Conservation (phyloP, 352 stramenopile genomes). For the Discostella stelligera region DNA sequence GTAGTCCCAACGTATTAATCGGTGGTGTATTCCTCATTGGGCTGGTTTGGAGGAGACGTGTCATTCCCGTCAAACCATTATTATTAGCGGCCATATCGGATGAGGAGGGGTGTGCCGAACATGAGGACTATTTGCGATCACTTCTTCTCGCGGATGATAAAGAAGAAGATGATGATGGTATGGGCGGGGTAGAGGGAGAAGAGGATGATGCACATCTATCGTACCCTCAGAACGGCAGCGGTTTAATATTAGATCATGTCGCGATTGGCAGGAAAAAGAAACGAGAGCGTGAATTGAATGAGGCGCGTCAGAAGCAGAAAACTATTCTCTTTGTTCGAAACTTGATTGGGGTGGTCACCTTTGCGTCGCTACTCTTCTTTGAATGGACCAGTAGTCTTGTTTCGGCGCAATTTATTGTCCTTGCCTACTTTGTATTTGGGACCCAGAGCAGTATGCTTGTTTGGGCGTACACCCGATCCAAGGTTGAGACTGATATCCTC, state of each 20-base stretch:
- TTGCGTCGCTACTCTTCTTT: slow-evolving; percentile 34
- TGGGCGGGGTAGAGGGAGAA: neutral
- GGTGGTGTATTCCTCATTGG: slow-evolving; percentile 51
- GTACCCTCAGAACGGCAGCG: slow-evolving; percentile 4
- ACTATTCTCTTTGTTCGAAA: slow-evolving; percentile 34
- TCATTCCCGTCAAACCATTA: slow-evolving; percentile 40
- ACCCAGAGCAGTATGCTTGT: slow-evolving; percentile 38
- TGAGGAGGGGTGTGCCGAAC: slow-evolving; percentile 1
- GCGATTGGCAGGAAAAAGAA: slow-evolving; percentile 31
- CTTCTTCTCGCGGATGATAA: neutral
- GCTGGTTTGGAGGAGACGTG: slow-evolving; percentile 27
- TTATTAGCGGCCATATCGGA: slow-evolving; percentile 1
- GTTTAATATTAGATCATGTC: slow-evolving; percentile 25
- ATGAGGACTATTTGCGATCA: slow-evolving; percentile 12
- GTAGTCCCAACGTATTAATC: slow-evolving; percentile 63
- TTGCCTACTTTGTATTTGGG: slow-evolving; percentile 47
- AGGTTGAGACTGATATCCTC: slow-evolving; percentile 34
- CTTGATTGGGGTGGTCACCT: slow-evolving; percentile 23
- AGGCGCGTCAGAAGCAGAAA: slow-evolving; percentile 32
- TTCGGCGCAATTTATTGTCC: slow-evolving; percentile 36
- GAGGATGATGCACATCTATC: slow-evolving; percentile 4
- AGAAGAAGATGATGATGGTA: neutral
- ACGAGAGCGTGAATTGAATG: slow-evolving; percentile 40
- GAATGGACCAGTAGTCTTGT: slow-evolving; percentile 37
- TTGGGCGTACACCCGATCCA: slow-evolving; percentile 24